Evolutionary conservation across 768 basidiomycete species (phyloP), one percentile per base, ranked within the genome.

Genomic region (Erythrobasidium yunnanense): DNA sequence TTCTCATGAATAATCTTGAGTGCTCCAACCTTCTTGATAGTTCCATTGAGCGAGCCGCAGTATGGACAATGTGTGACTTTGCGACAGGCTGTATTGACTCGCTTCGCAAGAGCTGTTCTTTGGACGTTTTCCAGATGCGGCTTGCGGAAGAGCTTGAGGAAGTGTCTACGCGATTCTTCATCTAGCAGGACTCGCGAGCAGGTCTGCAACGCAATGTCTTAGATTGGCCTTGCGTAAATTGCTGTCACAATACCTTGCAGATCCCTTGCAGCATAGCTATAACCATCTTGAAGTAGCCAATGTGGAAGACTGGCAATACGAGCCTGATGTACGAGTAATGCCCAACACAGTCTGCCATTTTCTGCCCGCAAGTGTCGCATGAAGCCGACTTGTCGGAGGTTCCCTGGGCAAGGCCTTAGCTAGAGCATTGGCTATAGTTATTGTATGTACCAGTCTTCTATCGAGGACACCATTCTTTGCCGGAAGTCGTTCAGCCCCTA

Each of bases 321-420:
- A 99, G 82, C 77, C 95, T 96, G 78, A 99, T 96, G 78, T 97
- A 97, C 3, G 92, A 92, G 75, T 95, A 97, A 76, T 99, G 95
- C 0, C 95, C 95, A 23, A 95, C 92, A 74, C 95, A 99, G 68
- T 95, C 90, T 1, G 90, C 87, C 29, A 89, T 85, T 18, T 83
- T 85, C 69, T 90, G 83, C 6, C 90, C 90, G 73, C 95, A 99
- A 0, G 95, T 99, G 76, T 92, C 88, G 77, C 95, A 99, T 73
- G 85, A 87, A 27, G 87, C 83, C 66, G 80, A 83, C 79, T 97
- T 97, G 75, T 95, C 91, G 42, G 89, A 88, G 2, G 91, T 93
- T 46, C 95, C 95, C 92, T 95, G 70, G 18, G 27, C 4, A 30
- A 47, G 6, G 11, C 47, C 15, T 17, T 34, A 27, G 52, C 15